Evolutionary conservation across 257 asterid genomes (phyloP), one percentile per base, ranked within the genome.

Genomic region (Nicotiana knightiana): DNA sequence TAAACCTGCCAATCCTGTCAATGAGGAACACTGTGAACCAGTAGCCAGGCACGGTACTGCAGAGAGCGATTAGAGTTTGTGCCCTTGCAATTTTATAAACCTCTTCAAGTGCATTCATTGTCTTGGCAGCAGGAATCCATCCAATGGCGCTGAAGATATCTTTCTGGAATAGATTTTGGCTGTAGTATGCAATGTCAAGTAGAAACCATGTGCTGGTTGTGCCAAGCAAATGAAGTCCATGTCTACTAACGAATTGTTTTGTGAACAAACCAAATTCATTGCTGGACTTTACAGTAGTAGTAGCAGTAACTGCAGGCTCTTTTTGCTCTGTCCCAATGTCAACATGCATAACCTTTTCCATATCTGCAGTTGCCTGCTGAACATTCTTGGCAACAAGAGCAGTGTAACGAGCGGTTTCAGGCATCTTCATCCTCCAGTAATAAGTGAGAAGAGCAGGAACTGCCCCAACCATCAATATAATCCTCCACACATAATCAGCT

Each of bases 41-140:
- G 67, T 91, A 91, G 4, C 96, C 93, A 0, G 96, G 93, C 9
- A 91, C 92, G 0, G 96, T 91, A 62, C 96, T 90, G 81, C 89
- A 88, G 0, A 90, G 84, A 13, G 93, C 95, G 0, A 91, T 91
- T 0, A 90, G 84, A 2, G 96, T 91, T 65, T 91, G 96, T 1
- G 96, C 96, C n/a, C 67, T 76, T 0, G 93, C 92, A 32, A 91
- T 91, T 3, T 77, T 86, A 68, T 79, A 86, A 11, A 89, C 92
- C 67, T 91, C 96, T 3, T 59, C 81, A 10, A 89, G 71, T 3
- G 93, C 87, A 64, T 71, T 88, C 95, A 91, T 91, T 0, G 89
- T 83, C 79, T 85, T 89, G 3, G 91, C 92, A 0, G 91, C 57
- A 4, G 95, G 95, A 30, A 91, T 91, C 95, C 95, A 91, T 4